Evolutionary conservation across 139 green algal species (phyloP).

Genomic region (Picochlorum sp.): DNA sequence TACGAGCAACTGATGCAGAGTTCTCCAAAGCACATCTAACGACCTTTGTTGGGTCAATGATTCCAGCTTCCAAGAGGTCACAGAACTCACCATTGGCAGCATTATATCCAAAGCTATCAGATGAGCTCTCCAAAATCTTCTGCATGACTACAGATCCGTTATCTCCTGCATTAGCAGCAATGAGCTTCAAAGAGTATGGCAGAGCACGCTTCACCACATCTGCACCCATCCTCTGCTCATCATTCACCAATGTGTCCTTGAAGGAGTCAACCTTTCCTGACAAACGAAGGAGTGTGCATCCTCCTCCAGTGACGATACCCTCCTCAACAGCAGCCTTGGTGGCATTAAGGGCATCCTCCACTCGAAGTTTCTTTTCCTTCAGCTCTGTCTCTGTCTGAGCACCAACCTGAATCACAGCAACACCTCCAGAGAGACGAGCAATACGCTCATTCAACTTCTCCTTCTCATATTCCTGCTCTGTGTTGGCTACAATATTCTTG

Average conservation of each 20-base stretch:
- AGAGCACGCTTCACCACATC: constrained; percentile 95
- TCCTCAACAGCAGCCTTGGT: constrained; percentile 99
- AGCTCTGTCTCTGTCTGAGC: constrained; percentile 99
- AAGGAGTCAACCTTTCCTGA: constrained; percentile 69
- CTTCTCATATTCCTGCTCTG: constrained; percentile 77
- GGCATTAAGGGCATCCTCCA: constrained; percentile 98
- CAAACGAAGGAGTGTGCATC: constrained; percentile 95
- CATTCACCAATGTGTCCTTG: constrained; percentile 71
- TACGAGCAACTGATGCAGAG: constrained; percentile 87
- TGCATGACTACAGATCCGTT: constrained; percentile 96
- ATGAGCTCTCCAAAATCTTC: constrained; percentile 85
- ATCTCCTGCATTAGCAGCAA: constrained; percentile 92
- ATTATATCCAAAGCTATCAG: constrained; percentile 98
- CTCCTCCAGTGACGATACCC: constrained; percentile 97
- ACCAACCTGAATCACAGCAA: constrained; percentile 98
- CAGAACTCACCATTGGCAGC: constrained; percentile 79
- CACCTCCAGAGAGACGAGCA: constrained; percentile 87
- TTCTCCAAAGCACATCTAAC: constrained; percentile 95
- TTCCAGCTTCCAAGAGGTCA: constrained; percentile 91
- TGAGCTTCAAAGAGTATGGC: constrained; percentile 85
- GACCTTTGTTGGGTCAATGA: constrained; percentile 99
- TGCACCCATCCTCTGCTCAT: constrained; percentile 91
- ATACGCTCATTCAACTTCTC: constrained; percentile 99
- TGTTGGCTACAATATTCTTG: constrained; percentile 68
- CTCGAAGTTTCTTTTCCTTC: constrained; percentile 99